Percentiles rank a stretch among this genome's conserved stretches.
These are phyloP conservation scores for Fusarium bactridioides DNA, from an alignment of 2,329 filamentous ascomycete species.

Conservation along the genomic window DNA sequence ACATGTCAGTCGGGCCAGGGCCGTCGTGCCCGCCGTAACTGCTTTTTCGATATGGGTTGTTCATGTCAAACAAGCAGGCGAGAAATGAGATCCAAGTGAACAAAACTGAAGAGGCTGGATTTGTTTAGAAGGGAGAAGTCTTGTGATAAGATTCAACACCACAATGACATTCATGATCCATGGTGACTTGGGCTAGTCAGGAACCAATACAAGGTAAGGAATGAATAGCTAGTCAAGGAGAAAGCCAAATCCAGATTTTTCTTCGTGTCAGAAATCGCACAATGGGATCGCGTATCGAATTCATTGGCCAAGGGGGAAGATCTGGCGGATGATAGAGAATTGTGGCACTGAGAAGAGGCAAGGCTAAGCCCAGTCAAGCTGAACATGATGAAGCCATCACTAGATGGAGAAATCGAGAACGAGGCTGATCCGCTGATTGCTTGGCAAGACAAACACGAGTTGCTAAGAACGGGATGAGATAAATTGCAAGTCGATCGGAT, in stretches of 20 bases:
- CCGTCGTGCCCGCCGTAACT: constrained; percentile 13
- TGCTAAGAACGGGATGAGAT: not conserved
- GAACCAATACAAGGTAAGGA: constrained; percentile 12
- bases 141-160: constrained; percentile 17
- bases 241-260: not conserved
- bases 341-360: not conserved
- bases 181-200: not conserved
- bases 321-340: not conserved
- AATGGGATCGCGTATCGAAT: not conserved
- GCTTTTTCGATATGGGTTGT: constrained; percentile 17
- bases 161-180: not conserved
- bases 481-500: not conserved
- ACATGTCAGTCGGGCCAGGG: constrained; percentile 2
- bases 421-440: constrained; percentile 4
- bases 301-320: not conserved
- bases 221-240: not conserved
- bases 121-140: not conserved
- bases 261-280: not conserved
- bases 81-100: not conserved
- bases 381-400: not conserved
- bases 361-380: constrained; percentile 4
- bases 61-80: constrained; percentile 3
- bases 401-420: not conserved
- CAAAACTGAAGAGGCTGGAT: not conserved
- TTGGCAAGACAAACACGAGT: constrained; percentile 7